Evolutionary conservation across 257 asterid genomes (phyloP), one percentile per base, ranked within the genome.

Genomic region (Jaltomata sinuosa): DNA sequence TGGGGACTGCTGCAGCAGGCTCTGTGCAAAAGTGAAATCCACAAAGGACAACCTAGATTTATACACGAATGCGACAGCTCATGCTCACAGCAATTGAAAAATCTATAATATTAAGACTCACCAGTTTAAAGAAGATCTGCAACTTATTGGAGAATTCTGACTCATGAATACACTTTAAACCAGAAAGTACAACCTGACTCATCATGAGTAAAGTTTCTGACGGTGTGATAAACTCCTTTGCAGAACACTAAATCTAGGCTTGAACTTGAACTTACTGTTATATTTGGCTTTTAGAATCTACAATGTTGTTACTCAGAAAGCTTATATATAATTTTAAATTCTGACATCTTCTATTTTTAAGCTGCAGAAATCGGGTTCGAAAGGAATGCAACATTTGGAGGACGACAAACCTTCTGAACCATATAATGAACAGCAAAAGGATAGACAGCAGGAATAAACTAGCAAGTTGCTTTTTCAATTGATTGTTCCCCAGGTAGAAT

Each of bases 1-100:
- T 88, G 84, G 99, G 99, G 83, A 95, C 89, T 77, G 98, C 92
- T 54, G 99, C 98, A 47, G 99, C 94, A 85, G 90, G 87, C 90
- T 91, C 99, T 96, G 94, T 76, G 87, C 83, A 80, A 84, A 81
- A 72, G 72, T 77, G 53, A 76, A 76, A 76, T 76, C 81, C 81
- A 76, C 62, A 76, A 76, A 76, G 81, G 61, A 27, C 81, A 76
- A 27, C 42, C 81, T 76, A 76, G 62, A 47, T 47, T 76, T 27
- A 76, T 76, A 76, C 59, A 76, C 14, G 62, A 76, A 16, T 47
- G 49, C 22, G 10, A 47, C 81, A 76, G 81, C 45, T 76, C 81
- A 49, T 76, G 81, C 81, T 76, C 62, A 47, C 59, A 49, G 81
- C 11, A 47, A 76, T 18, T 47, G 81, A 27, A 11, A 76, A 47